phyloP scores from a whole-genome alignment of 371 early-diverging fungal species.

The Mortierella sp. region DNA sequence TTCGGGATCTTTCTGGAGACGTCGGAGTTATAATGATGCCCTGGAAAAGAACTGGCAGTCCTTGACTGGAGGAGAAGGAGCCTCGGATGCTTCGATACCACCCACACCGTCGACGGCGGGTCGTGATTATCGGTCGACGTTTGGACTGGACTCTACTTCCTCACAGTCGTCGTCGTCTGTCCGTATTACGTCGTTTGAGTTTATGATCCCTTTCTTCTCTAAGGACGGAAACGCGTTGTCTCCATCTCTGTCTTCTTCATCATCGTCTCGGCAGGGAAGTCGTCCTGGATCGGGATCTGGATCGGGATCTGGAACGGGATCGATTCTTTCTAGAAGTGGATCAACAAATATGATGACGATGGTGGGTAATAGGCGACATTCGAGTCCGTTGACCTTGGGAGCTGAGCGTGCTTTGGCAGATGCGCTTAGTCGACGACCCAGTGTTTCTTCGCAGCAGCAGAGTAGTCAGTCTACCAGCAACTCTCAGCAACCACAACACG shows the following conservation, averaged over 20 bases:
- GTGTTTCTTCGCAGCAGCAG: conserved; percentile 23
- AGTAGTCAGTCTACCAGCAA: not conserved
- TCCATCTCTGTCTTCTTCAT: not conserved
- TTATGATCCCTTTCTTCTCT: conserved; percentile 24
- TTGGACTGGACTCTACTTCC: conserved; percentile 3
- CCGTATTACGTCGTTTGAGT: conserved; percentile 37
- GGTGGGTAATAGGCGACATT: conserved; percentile 30
- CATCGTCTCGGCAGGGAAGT: not conserved
- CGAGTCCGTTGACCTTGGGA: conserved; percentile 38
- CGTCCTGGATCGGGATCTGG: not conserved
- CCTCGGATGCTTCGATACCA: conserved; percentile 17
- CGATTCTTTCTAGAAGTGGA: not conserved
- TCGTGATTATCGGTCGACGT: conserved; percentile 7
- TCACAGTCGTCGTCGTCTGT: conserved; percentile 14
- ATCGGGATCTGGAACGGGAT: not conserved
- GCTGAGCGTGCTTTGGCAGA: conserved; percentile 29
- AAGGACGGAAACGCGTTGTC: not conserved
- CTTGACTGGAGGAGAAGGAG: conserved; percentile 11
- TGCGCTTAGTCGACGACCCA: conserved; percentile 22
- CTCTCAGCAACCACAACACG: not conserved
- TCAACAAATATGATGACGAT: not conserved
- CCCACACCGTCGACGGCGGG: conserved; percentile 17
- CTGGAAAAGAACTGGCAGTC: conserved; percentile 44
- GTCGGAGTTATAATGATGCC: conserved; percentile 43
- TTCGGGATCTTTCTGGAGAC: conserved; percentile 40